A percentile compares a stretch with the other conserved stretches of the same genome.
Evolutionary conservation across 31 red algal species (phyloP).

Genomic region (Odonthalia washingtoniensis): DNA sequence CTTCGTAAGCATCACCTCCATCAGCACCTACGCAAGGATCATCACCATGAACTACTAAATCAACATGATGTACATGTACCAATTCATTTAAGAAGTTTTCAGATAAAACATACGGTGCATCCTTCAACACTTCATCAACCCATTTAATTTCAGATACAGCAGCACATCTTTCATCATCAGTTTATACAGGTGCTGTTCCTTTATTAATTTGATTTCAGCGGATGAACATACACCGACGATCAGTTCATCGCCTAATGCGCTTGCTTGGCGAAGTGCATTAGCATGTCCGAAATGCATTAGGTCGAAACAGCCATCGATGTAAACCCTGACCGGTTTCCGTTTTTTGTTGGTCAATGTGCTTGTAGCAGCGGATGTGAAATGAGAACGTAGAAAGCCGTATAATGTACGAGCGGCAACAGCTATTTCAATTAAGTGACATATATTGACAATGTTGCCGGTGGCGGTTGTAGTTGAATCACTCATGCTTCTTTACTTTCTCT

Average conservation of each 20-base stretch:
- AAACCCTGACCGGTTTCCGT: slow-evolving; percentile 79
- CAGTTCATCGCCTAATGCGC: slow-evolving; percentile 87
- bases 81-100: slow-evolving; percentile 84
- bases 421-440: too few species aligned
- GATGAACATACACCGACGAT: slow-evolving; percentile 92
- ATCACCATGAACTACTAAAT: slow-evolving; percentile 97
- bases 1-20: slow-evolving; percentile 91
- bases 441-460: too few species aligned
- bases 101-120: slow-evolving; percentile 93
- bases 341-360: too few species aligned
- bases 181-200: slow-evolving; percentile 97
- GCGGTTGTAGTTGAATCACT: too few species aligned
- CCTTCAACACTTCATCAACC: slow-evolving; percentile 93
- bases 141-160: slow-evolving; percentile 95
- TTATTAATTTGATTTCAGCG: slow-evolving; percentile 82
- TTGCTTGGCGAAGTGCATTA: slow-evolving; percentile 94
- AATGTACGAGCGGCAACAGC: too few species aligned
- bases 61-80: slow-evolving; percentile 82
- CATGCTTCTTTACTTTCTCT: too few species aligned
- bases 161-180: slow-evolving; percentile 84
- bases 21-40: slow-evolving; percentile 92
- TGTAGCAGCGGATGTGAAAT: too few species aligned
- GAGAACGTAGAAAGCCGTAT: too few species aligned
- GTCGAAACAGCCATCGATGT: slow-evolving; percentile 99
- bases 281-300: slow-evolving; percentile 99